Percentiles rank a stretch among this genome's conserved stretches.
phyloP scores from a whole-genome alignment of 2,329 filamentous ascomycete genomes.

The Intubia oerlemansii region DNA sequence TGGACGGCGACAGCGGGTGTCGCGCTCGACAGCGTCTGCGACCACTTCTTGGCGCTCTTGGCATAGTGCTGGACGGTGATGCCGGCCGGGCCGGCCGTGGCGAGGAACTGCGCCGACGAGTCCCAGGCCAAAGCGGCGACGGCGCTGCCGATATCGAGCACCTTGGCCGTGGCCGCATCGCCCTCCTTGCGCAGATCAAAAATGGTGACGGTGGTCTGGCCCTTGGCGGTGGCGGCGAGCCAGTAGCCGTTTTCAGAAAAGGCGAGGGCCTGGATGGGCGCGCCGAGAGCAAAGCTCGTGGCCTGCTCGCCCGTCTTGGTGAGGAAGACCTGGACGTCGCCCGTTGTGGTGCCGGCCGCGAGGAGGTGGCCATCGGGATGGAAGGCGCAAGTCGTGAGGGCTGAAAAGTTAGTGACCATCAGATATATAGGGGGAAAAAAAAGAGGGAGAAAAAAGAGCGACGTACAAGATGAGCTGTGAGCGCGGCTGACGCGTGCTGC shows the following conservation, averaged over 20 bases:
- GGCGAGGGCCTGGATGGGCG: constrained; percentile 50
- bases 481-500: constrained; percentile 54
- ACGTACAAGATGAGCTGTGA: constrained; percentile 56
- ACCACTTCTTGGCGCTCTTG: constrained; percentile 77
- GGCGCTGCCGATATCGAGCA: constrained; percentile 67
- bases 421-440: no score
- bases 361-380: constrained; percentile 94
- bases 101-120: constrained; percentile 84
- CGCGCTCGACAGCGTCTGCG: constrained; percentile 59
- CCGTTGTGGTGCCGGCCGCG: constrained; percentile 58
- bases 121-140: constrained; percentile 74
- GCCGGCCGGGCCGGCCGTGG: constrained; percentile 58
- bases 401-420: no score
- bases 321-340: constrained; percentile 76
- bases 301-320: constrained; percentile 59
- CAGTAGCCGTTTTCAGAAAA: constrained; percentile 97
- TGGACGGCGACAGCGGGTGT: constrained; percentile 49
- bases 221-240: constrained; percentile 66
- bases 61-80: constrained; percentile 76
- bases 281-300: constrained; percentile 48
- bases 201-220: constrained; percentile 58
- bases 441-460: no score
- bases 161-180: constrained; percentile 58
- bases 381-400: constrained; percentile 60
- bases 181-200: constrained; percentile 89